A percentile compares a stretch with the other conserved stretches of the same genome.
phyloP scores from a whole-genome alignment of 1,284 basidiomycete genomes.

The Phellinidium pouzarii region DNA sequence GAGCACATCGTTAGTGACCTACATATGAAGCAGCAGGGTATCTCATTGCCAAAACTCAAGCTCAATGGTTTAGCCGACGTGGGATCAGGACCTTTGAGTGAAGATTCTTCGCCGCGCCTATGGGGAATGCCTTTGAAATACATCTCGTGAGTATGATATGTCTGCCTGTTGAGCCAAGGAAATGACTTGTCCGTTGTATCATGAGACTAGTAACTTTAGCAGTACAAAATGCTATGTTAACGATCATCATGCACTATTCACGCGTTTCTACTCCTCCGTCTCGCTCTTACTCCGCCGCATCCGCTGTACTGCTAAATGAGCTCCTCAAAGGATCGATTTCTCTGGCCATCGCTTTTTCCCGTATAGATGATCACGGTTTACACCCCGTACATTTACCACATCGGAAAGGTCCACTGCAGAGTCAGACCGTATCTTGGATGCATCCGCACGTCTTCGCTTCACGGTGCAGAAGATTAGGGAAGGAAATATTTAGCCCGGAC shows the following conservation, averaged over 20 bases:
- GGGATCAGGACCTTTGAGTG: not conserved
- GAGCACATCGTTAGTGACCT: not conserved
- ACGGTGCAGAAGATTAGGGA: slow-evolving; percentile 47
- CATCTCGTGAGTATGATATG: slow-evolving; percentile 46
- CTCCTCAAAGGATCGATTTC: slow-evolving; percentile 91
- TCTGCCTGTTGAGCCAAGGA: slow-evolving; percentile 10
- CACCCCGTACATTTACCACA: slow-evolving; percentile 30
- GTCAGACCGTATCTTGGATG: slow-evolving; percentile 9
- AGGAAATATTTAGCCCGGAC: slow-evolving; percentile 67
- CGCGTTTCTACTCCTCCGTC: slow-evolving; percentile 75
- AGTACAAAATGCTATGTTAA: slow-evolving; percentile 92
- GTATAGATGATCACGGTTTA: slow-evolving; percentile 35
- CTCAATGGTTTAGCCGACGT: slow-evolving; percentile 10
- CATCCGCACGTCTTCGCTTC: slow-evolving; percentile 36
- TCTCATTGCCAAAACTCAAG: slow-evolving; percentile 13
- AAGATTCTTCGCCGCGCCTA: slow-evolving; percentile 26
- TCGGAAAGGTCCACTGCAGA: slow-evolving; percentile 11
- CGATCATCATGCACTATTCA: slow-evolving; percentile 96
- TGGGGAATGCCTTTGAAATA: slow-evolving; percentile 57
- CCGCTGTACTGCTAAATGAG: slow-evolving; percentile 92
- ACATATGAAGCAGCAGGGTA: slow-evolving; percentile 2
- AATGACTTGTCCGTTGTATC: slow-evolving; percentile 1
- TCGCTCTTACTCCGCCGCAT: slow-evolving; percentile 83
- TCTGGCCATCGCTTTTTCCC: slow-evolving; percentile 59
- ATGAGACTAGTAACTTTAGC: slow-evolving; percentile 85